phyloP scores from a whole-genome alignment of 345 rosid species.

The Durio zibethinus region DNA sequence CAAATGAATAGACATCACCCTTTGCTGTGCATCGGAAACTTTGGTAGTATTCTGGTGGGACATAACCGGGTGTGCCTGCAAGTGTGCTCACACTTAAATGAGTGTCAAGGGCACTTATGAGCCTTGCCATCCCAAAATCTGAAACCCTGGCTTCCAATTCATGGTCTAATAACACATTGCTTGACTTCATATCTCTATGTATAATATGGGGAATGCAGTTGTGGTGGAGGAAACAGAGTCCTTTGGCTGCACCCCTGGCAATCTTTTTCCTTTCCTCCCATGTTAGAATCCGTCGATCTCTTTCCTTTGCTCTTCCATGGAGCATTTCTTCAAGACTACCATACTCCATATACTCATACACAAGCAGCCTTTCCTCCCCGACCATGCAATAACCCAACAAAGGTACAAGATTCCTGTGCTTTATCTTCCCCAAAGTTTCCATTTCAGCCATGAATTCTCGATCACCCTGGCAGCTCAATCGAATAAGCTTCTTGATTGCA shows the following conservation, averaged over 20 bases:
- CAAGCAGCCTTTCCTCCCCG: conserved; percentile 91
- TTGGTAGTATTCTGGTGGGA: conserved; percentile 94
- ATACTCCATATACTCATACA: conserved; percentile 84
- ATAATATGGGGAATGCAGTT: conserved; percentile 96
- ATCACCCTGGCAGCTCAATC: conserved; percentile 92
- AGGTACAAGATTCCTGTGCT: conserved; percentile 91
- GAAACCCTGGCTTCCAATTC: conserved; percentile 96
- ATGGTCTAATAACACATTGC: conserved; percentile 84
- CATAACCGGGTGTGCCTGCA: conserved; percentile 96
- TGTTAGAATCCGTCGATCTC: conserved; percentile 46
- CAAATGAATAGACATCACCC: conserved; percentile 92
- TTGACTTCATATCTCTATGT: conserved; percentile 93
- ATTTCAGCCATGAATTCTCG: conserved; percentile 97
- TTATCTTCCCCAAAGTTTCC: conserved; percentile 96
- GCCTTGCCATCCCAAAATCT: conserved; percentile 96
- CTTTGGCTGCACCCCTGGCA: conserved; percentile 90
- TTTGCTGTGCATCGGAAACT: conserved; percentile 93
- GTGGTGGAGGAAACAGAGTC: conserved; percentile 90
- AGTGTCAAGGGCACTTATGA: conserved; percentile 91
- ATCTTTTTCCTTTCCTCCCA: conserved; percentile 94
- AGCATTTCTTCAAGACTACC: conserved; percentile 95
- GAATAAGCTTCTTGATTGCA: conserved; percentile 88
- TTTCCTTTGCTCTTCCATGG: conserved; percentile 60
- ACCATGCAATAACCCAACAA: conserved; percentile 83
- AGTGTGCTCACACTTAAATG: conserved; percentile 94